Evolutionary conservation across 768 basidiomycete genomes (phyloP), one percentile per base, ranked within the genome.

Genomic region (Boletellus ananiceps): DNA sequence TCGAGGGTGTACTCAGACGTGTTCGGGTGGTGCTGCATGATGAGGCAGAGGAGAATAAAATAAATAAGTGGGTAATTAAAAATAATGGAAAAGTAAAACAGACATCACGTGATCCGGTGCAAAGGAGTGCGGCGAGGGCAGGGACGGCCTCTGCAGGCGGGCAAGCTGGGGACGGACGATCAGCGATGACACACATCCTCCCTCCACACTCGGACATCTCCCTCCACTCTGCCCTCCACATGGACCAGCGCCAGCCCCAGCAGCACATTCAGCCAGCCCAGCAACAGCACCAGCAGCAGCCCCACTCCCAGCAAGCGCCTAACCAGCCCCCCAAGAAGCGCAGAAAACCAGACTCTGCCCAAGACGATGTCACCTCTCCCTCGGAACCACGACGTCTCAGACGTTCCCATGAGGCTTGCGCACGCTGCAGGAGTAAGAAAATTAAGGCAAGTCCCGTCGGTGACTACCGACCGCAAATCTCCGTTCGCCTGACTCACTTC

Each of bases 371-470:
- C 38, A 61, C 71, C 33, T 68, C 78, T 15, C 71, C 82, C 37
- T 77, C 83, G 47, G 88, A 90, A 68, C 85, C 88, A 38, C 79
- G 90, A 61, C 80, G 89, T 47, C 78, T 93, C 61, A 77, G 90
- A 60, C 82, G 90, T 64, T 90, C 89, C 61, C 90, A 93, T 72
- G 90, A 93, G 72, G 89, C 90, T 55, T 93, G 90, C 75, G 85
- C 90, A 56, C 80, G 90, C 68, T 93, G 90, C 78, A 87, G 90
- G 80, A 86, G 84, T 75, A 92, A 93, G 82, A 93, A 93, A 86
- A 93, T 93, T 73, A 93, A 93, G 88, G 87, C 82, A 67, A 67
- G 77, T 71, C 73, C 82, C 82, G 81, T 76, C 75, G 76, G 73
- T 71, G 71, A 69, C 71, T 71, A 78, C 84, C 86, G 84, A 81